These are phyloP conservation scores for Apiospora aurea DNA, from an alignment of 2,329 filamentous ascomycete genomes.

Conservation along the genomic window DNA sequence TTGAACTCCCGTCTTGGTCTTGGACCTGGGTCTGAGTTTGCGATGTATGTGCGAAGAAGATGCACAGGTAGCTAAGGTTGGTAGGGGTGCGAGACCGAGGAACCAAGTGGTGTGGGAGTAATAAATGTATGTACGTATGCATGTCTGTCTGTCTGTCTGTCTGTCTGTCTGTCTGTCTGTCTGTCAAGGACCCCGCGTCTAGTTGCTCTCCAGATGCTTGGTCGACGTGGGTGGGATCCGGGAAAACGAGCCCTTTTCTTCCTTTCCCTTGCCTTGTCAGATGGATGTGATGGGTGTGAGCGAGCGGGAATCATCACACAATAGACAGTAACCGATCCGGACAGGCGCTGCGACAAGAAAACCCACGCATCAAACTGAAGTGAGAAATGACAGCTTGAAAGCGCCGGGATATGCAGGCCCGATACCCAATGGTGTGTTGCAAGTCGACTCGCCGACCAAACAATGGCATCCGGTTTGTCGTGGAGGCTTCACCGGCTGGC, in stretches of 20 bases:
- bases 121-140: neutral
- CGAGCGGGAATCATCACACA: slow-evolving; percentile 4
- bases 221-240: slow-evolving; percentile 10
- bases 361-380: slow-evolving; percentile 6
- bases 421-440: neutral
- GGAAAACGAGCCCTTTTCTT: neutral
- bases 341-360: neutral
- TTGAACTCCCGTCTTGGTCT: slow-evolving; percentile 6
- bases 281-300: slow-evolving; percentile 6
- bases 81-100: slow-evolving; percentile 8
- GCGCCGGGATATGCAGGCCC: slow-evolving; percentile 17
- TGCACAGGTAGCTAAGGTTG: neutral
- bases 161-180: neutral
- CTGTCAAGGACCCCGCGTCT: neutral
- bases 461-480: slow-evolving; percentile 21
- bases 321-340: slow-evolving; percentile 12
- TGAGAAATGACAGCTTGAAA: slow-evolving; percentile 15
- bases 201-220: slow-evolving; percentile 12
- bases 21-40: slow-evolving; percentile 5
- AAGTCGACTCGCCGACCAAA: neutral
- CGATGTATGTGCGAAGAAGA: neutral
- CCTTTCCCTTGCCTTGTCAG: neutral
- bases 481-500: slow-evolving; percentile 22
- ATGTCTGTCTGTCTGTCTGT: neutral
- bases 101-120: slow-evolving; percentile 12